Conservation (phyloP, 2,329 filamentous ascomycete species). For the Thermothelomyces thermophilus region DNA sequence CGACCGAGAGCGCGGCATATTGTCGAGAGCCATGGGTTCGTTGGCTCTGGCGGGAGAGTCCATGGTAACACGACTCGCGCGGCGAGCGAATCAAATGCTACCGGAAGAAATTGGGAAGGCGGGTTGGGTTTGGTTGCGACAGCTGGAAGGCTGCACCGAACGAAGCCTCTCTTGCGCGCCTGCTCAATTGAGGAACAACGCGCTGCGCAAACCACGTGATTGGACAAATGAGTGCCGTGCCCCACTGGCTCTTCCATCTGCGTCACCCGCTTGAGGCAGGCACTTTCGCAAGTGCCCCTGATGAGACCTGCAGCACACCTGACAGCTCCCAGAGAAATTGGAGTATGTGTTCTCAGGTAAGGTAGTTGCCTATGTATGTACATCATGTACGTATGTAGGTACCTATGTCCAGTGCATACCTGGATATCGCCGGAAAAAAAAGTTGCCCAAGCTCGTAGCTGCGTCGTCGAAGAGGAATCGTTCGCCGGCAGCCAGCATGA, state of each 20-base stretch:
- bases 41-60: constrained; percentile 18
- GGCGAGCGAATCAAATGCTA: constrained; percentile 2
- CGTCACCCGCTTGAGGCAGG: constrained; percentile 11
- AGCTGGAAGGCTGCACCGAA: not conserved
- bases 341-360: no score
- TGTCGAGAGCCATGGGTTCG: constrained; percentile 17
- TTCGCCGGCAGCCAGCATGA: no score
- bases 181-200: constrained; percentile 7
- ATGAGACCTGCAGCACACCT: not conserved
- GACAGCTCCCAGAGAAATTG: not conserved
- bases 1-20: constrained; percentile 20
- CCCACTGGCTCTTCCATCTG: constrained; percentile 5
- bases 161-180: not conserved
- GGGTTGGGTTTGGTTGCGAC: not conserved
- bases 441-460: no score
- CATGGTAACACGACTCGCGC: constrained; percentile 13
- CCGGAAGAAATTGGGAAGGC: not conserved
- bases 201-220: constrained; percentile 8
- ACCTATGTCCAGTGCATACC: no score
- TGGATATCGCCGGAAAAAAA: no score
- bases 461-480: no score
- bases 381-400: no score
- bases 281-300: not conserved
- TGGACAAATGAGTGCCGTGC: not conserved
- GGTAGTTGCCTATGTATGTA: no score